These are phyloP conservation scores for Cadophora sp. DNA, from an alignment of 2,329 filamentous ascomycete genomes.

Conservation along the genomic window DNA sequence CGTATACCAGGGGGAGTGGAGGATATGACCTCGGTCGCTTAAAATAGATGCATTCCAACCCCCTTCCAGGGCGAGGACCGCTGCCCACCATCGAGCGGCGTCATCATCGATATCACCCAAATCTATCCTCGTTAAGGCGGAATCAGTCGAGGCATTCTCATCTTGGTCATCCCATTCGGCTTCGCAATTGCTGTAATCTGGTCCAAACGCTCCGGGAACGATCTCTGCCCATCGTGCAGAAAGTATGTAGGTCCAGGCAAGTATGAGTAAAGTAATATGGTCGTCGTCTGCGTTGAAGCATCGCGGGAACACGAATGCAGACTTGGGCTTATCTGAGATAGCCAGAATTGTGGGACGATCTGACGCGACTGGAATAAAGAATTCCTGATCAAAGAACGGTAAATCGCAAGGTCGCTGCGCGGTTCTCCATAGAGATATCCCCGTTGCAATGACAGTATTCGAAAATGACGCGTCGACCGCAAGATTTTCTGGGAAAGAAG, in stretches of 20 bases:
- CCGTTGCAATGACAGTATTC: too few relatives aligned
- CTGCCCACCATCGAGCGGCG: conserved; percentile 43
- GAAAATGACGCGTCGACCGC: too few relatives aligned
- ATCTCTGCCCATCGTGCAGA: conserved; percentile 44
- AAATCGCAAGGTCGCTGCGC: conserved; percentile 36
- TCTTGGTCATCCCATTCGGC: conserved; percentile 28
- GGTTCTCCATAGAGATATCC: too few relatives aligned
- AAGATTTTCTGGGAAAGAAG: too few relatives aligned
- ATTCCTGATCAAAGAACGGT: conserved; percentile 38
- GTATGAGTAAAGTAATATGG: conserved; percentile 38
- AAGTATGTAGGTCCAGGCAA: conserved; percentile 44
- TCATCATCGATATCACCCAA: conserved; percentile 39
- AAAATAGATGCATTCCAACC: conserved; percentile 39
- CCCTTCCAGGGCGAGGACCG: conserved; percentile 37
- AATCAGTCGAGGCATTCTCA: background rate
- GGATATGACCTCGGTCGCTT: conserved; percentile 34
- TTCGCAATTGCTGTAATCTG: conserved; percentile 32
- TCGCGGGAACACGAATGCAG: conserved; percentile 30
- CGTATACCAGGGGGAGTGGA: conserved; percentile 38
- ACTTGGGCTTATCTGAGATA: conserved; percentile 29
- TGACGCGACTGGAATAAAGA: conserved; percentile 34
- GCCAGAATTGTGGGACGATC: conserved; percentile 30
- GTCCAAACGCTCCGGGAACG: conserved; percentile 37
- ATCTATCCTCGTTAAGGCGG: conserved; percentile 22
- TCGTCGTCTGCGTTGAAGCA: conserved; percentile 25